Evolutionary conservation across 257 asterid species (phyloP).

Genomic region (Solanum chaucha): DNA sequence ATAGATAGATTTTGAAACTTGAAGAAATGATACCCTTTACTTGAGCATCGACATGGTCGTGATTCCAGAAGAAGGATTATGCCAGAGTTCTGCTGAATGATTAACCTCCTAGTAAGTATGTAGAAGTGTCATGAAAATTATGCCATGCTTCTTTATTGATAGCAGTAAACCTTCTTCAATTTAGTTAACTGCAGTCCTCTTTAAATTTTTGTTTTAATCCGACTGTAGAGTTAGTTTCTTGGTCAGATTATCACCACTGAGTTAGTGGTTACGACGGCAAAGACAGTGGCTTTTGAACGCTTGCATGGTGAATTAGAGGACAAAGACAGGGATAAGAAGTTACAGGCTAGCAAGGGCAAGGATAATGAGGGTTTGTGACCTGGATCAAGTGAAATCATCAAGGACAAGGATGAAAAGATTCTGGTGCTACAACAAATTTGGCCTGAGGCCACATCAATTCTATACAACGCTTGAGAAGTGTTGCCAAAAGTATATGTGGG

Average conservation of each 20-base stretch:
- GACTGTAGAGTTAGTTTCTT: not conserved
- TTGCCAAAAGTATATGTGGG: not conserved
- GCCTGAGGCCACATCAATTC: not conserved
- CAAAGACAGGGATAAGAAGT: not conserved
- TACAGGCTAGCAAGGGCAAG: not conserved
- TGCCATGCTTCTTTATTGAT: not conserved
- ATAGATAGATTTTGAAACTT: not conserved
- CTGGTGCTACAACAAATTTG: not conserved
- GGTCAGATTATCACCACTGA: not conserved
- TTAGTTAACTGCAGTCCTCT: not conserved
- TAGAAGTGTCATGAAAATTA: not conserved
- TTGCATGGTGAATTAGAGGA: not conserved
- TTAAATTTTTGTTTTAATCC: not conserved
- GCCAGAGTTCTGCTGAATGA: not conserved
- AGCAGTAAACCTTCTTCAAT: not conserved
- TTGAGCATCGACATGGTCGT: not conserved
- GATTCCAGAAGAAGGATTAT: not conserved
- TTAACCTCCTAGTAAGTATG: not conserved
- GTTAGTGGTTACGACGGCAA: not conserved
- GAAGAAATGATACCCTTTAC: not conserved
- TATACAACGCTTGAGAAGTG: not conserved
- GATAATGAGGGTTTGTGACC: not conserved
- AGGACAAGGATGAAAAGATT: not conserved
- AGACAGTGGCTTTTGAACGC: not conserved
- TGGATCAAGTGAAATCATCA: not conserved